phyloP scores from a whole-genome alignment of 345 rosid species.

The Cardamine resedifolia region DNA sequence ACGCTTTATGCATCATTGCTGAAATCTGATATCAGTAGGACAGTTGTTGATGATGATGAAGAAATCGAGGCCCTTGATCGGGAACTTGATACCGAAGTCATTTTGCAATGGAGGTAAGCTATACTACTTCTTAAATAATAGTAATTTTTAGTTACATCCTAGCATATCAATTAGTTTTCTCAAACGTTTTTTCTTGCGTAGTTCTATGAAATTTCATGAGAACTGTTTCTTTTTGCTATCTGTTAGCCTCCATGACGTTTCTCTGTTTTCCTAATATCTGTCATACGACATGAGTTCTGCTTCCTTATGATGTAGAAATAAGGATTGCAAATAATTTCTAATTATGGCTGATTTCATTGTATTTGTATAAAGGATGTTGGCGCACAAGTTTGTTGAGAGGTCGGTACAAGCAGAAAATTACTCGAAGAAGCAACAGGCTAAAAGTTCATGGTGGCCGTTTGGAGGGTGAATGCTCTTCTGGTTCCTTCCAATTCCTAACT shows the following conservation, averaged over 20 bases:
- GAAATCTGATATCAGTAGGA: slow-evolving; percentile 66
- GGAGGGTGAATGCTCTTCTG: slow-evolving; percentile 61
- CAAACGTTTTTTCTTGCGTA: slow-evolving; percentile 6
- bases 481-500: slow-evolving; percentile 21
- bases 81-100: slow-evolving; percentile 82
- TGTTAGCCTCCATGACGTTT: neutral
- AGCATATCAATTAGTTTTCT: slow-evolving; percentile 1
- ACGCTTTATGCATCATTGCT: slow-evolving; percentile 84
- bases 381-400: slow-evolving; percentile 86
- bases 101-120: slow-evolving; percentile 93
- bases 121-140: slow-evolving; percentile 16
- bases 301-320: slow-evolving; percentile 13
- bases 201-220: slow-evolving; percentile 12
- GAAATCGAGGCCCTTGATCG: slow-evolving; percentile 86
- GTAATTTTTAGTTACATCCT: slow-evolving; percentile 1
- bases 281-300: neutral
- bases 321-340: slow-evolving; percentile 2
- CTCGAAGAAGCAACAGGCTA: slow-evolving; percentile 61
- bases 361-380: slow-evolving; percentile 73
- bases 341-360: slow-evolving; percentile 19
- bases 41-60: slow-evolving; percentile 66
- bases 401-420: slow-evolving; percentile 58
- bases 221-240: slow-evolving; percentile 5
- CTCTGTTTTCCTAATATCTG: slow-evolving; percentile 12
- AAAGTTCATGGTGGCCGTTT: slow-evolving; percentile 92